Percentiles rank a stretch among this genome's conserved stretches.
These are phyloP conservation scores for Bipolaris bicolor DNA, from an alignment of 2,329 filamentous ascomycete genomes.

Conservation along the genomic window DNA sequence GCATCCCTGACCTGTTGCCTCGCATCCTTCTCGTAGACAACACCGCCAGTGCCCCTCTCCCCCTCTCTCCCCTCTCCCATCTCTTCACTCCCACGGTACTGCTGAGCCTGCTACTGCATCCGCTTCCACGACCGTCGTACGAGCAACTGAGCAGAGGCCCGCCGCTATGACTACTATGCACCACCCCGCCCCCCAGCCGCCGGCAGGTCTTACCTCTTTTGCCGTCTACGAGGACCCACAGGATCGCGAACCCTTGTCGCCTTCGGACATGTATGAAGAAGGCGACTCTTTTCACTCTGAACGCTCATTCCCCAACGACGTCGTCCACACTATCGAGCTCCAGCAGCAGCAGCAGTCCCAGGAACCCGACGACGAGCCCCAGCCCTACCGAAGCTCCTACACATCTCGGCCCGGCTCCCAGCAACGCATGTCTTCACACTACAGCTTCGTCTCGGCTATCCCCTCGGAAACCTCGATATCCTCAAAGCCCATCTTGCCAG, in stretches of 20 bases:
- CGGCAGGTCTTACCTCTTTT: conserved; percentile 37
- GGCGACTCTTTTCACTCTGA: conserved; percentile 45
- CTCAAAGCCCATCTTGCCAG: conserved; percentile 38
- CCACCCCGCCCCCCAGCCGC: conserved; percentile 34
- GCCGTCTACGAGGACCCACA: conserved; percentile 45
- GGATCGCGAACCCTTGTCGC: conserved; percentile 38
- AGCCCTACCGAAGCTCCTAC: conserved; percentile 43
- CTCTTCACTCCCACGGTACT: background rate
- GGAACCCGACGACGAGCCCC: conserved; percentile 27
- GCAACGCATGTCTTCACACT: conserved; percentile 38
- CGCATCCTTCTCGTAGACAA: background rate
- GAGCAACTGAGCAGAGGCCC: conserved; percentile 20
- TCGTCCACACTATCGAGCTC: conserved; percentile 40
- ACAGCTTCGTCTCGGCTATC: conserved; percentile 47
- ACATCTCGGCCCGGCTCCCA: conserved; percentile 35
- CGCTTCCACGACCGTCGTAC: conserved; percentile 22
- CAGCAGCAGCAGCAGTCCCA: conserved; percentile 23
- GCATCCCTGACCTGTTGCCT: conserved; percentile 16
- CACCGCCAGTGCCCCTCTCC: background rate
- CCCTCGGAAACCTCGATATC: conserved; percentile 48
- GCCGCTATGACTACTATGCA: conserved; percentile 41
- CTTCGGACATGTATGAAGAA: conserved; percentile 40
- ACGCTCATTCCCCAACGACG: conserved; percentile 36
- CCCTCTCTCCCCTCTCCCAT: too few relatives aligned
- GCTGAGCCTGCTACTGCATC: background rate